Conservation (phyloP, 441 rosid species). For the Eruca vesicaria region DNA sequence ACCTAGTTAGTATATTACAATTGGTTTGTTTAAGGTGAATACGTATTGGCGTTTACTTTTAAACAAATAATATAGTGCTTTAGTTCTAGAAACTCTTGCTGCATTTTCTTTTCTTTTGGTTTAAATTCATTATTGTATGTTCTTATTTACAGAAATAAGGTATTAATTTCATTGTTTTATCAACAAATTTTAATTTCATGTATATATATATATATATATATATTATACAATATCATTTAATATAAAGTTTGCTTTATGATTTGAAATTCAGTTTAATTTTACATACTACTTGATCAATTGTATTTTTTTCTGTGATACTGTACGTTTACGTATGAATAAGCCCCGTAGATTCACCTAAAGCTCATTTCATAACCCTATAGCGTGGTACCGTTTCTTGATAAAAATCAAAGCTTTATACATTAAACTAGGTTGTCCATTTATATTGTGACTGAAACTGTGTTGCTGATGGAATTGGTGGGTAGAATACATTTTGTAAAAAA, state of each 20-base stretch:
- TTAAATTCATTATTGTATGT: neutral
- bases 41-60: neutral
- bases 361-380: neutral
- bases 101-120: neutral
- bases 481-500: no score
- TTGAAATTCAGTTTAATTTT: neutral
- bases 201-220: neutral
- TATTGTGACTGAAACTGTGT: neutral
- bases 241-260: neutral
- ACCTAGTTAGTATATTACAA: neutral
- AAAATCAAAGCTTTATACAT: neutral
- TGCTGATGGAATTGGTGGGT: neutral
- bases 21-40: neutral
- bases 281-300: neutral
- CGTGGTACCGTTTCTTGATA: neutral
- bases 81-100: neutral
- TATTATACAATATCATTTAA: neutral
- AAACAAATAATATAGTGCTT: neutral
- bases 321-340: neutral
- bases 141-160: neutral
- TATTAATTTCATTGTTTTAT: neutral
- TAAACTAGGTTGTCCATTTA: neutral
- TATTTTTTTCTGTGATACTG: neutral
- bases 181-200: neutral
- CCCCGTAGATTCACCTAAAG: no score